Percentiles rank a stretch among this genome's conserved stretches.
These are phyloP conservation scores for Dryadomyces quercus-mongolicae DNA, from an alignment of 2,329 filamentous ascomycete species.

Conservation along the genomic window DNA sequence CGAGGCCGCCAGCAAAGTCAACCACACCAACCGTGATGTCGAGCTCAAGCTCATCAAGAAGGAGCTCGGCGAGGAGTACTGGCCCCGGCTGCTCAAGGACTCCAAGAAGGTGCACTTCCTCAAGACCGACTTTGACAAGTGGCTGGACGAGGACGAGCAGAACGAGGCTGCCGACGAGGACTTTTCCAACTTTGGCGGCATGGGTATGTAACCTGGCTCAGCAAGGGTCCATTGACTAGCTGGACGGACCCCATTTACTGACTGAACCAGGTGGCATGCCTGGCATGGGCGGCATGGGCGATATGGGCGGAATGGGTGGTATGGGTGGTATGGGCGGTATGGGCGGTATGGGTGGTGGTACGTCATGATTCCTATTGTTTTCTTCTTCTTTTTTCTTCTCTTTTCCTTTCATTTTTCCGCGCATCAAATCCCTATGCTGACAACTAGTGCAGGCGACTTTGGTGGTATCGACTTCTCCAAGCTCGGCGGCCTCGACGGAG, in stretches of 20 bases:
- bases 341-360: slow-evolving; percentile 3
- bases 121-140: slow-evolving; percentile 97
- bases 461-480: slow-evolving; percentile 91
- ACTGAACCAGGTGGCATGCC: slow-evolving; percentile 39
- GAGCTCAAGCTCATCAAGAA: slow-evolving; percentile 94
- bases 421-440: neutral
- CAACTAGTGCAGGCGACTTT: slow-evolving; percentile 43
- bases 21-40: slow-evolving; percentile 80
- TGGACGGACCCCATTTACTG: neutral
- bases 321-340: slow-evolving; percentile 7
- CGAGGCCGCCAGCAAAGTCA: slow-evolving; percentile 66
- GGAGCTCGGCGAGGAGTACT: slow-evolving; percentile 87
- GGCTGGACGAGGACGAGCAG: slow-evolving; percentile 98
- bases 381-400: neutral
- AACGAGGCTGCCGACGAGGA: slow-evolving; percentile 80
- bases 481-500: slow-evolving; percentile 51
- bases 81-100: slow-evolving; percentile 90
- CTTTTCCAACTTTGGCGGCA: slow-evolving; percentile 53
- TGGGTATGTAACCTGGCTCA: slow-evolving; percentile 34
- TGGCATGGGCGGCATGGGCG: slow-evolving; percentile 40
- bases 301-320: slow-evolving; percentile 44
- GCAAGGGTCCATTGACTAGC: too few species aligned
- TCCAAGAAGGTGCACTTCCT: slow-evolving; percentile 84
- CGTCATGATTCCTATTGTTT: neutral
- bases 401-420: neutral